Base-by-base conservation (phyloP, 106 monocot species). In the Chionographis japonica region DNA sequence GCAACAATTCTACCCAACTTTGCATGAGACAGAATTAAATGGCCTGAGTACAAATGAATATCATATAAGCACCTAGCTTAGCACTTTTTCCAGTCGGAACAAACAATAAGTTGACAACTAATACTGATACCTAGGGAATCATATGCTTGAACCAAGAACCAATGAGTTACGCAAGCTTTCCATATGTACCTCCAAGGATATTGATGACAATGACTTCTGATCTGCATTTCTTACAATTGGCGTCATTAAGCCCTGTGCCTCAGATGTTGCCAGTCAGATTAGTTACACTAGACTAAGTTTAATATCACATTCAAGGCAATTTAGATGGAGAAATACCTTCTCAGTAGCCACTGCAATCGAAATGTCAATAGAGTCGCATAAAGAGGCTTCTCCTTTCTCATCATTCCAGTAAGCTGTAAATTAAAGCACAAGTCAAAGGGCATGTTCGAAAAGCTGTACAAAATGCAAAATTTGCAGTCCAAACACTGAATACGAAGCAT, bases 141-240 rank as follows among this genome's bases (percentile, higher is more conserved):
- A 52, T 52, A 36, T 53, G 35, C 37, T 13, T 49, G 20, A 6
- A 37, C 37, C 36, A 5, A 37, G 36, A 3, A 54, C 37, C 10
- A n/a, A 37, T 36, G 51, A 27, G 20, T 37, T 46, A 46, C 2
- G 46, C 46, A 46, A 46, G 56, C 1, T 56, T 55, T 63, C 15
- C 27, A 52, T 27, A 68, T 13, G 51, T 88, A 93, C 92, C 92
- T 98, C 98, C 56, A 65, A 77, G 40, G 98, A 98, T 79, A 98
- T 98, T 43, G 85, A 66, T 62, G 85, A 77, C 53, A 98, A 61
- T 54, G 89, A 62, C 68, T 98, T 98, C 65, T 90, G 77, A 80
- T 98, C 93, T 60, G 98, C 98, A 93, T 93, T 93, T 52, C 87
- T 84, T 54, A 98, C 79, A 18, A 98, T 98, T 60, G 98, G 98